A percentile compares a stretch with the other conserved stretches of the same genome.
Conservation (phyloP, 2,329 filamentous ascomycete genomes). For the Aspergillus brasiliensis region DNA sequence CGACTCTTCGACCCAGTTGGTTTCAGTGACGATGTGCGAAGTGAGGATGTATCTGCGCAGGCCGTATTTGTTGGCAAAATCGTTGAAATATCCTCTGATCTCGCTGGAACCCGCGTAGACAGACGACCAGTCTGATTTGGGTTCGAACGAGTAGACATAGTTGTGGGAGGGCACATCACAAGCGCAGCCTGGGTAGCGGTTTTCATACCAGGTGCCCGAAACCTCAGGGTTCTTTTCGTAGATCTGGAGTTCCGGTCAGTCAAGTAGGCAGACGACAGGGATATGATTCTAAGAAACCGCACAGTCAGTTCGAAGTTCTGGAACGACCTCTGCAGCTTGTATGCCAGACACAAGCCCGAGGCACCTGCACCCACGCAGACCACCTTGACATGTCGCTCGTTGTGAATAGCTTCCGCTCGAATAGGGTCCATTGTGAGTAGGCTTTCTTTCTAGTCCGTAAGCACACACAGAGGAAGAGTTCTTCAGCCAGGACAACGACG, state of each 20-base stretch:
- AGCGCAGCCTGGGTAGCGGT: slow-evolving; percentile 39
- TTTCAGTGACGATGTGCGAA: slow-evolving; percentile 30
- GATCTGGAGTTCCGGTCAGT: slow-evolving; percentile 4
- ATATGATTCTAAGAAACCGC: neutral
- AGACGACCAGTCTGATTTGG: slow-evolving; percentile 46
- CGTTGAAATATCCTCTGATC: slow-evolving; percentile 47
- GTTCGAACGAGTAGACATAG: slow-evolving; percentile 46
- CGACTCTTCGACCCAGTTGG: slow-evolving; percentile 34
- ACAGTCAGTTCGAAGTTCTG: neutral
- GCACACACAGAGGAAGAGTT: neutral
- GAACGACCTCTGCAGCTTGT: slow-evolving; percentile 1
- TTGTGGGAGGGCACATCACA: slow-evolving; percentile 32
- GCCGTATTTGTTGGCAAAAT: slow-evolving; percentile 40
- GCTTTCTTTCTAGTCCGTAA: neutral
- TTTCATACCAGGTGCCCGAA: slow-evolving; percentile 37
- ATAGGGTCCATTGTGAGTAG: neutral
- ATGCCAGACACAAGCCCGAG: neutral
- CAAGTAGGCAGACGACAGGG: no score
- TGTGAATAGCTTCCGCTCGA: neutral
- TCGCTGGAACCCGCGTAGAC: slow-evolving; percentile 44
- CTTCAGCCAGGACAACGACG: neutral
- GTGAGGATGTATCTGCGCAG: slow-evolving; percentile 37
- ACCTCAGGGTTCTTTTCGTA: slow-evolving; percentile 33
- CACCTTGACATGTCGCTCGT: neutral
- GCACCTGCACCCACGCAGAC: slow-evolving; percentile 27